Evolutionary conservation across 2,329 filamentous ascomycete genomes (phyloP).

Genomic region (Neopestalotiopsis sp.): DNA sequence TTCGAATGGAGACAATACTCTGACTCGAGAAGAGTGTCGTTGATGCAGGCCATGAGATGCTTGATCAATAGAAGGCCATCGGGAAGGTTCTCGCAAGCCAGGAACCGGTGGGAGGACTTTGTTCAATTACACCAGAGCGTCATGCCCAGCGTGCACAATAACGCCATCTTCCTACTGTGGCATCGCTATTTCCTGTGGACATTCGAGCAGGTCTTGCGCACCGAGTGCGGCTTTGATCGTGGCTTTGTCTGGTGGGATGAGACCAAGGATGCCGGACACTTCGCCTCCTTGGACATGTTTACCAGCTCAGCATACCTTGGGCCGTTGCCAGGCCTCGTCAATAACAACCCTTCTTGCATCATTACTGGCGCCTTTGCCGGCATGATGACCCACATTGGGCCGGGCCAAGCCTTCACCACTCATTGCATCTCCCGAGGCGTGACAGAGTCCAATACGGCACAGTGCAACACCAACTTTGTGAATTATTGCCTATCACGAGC

Average conservation of each 20-base stretch:
- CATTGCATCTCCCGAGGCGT: constrained; percentile 40
- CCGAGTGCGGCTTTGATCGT: constrained; percentile 39
- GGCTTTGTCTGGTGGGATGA: constrained; percentile 41
- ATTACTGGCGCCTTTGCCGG: constrained; percentile 33
- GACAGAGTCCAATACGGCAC: constrained; percentile 32
- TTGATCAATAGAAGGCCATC: constrained; percentile 33
- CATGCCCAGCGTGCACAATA: constrained; percentile 38
- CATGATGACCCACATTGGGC: constrained; percentile 25
- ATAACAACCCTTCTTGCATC: constrained; percentile 35
- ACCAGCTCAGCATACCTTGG: constrained; percentile 35
- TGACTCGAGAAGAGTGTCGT: constrained; percentile 34
- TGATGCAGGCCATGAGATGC: constrained; percentile 36
- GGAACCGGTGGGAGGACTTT: constrained; percentile 40
- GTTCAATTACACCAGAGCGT: constrained; percentile 38
- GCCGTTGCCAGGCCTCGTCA: constrained; percentile 30
- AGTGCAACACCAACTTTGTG: constrained; percentile 28
- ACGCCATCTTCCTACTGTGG: constrained; percentile 39
- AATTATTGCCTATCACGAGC: constrained; percentile 22
- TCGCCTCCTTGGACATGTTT: constrained; percentile 35
- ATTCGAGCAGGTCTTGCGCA: constrained; percentile 31
- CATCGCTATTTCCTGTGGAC: constrained; percentile 31
- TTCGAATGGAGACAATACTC: constrained; percentile 40
- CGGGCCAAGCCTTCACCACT: constrained; percentile 30
- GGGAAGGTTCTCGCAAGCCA: constrained; percentile 31
- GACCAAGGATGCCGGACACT: constrained; percentile 39